These are phyloP conservation scores for Psidium guajava DNA, from an alignment of 345 rosid genomes.

Conservation along the genomic window DNA sequence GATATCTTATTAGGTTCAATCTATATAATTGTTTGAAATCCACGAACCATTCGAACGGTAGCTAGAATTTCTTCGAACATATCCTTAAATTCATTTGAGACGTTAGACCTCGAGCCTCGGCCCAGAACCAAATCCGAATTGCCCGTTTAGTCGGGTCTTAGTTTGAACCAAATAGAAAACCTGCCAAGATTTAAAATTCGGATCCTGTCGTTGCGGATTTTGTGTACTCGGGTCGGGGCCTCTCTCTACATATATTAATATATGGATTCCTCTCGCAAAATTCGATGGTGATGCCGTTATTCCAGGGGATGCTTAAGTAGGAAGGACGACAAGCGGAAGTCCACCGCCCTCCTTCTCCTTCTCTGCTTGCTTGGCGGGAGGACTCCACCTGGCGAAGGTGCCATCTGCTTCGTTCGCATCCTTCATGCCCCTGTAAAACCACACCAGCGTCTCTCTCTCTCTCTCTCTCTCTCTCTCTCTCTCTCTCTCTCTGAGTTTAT, in stretches of 20 bases:
- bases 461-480: not conserved
- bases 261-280: not conserved
- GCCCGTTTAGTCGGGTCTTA: not conserved
- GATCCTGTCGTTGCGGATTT: not conserved
- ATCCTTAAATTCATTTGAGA: too few species aligned
- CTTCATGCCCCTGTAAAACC: not conserved
- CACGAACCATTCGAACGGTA: too few species aligned
- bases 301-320: not conserved
- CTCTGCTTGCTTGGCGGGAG: not conserved
- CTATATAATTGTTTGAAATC: too few species aligned
- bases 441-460: not conserved
- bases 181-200: not conserved
- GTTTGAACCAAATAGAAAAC: rapidly evolving
- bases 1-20: too few species aligned
- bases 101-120: not conserved
- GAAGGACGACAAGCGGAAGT: not conserved
- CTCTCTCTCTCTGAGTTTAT: not conserved
- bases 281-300: not conserved
- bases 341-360: not conserved
- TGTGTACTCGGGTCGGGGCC: too few species aligned
- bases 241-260: not conserved
- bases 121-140: not conserved
- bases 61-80: too few species aligned
- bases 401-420: not conserved
- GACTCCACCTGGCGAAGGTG: not conserved